Evolutionary conservation across 345 rosid genomes (phyloP).

Genomic region (Limnanthes douglasii): DNA sequence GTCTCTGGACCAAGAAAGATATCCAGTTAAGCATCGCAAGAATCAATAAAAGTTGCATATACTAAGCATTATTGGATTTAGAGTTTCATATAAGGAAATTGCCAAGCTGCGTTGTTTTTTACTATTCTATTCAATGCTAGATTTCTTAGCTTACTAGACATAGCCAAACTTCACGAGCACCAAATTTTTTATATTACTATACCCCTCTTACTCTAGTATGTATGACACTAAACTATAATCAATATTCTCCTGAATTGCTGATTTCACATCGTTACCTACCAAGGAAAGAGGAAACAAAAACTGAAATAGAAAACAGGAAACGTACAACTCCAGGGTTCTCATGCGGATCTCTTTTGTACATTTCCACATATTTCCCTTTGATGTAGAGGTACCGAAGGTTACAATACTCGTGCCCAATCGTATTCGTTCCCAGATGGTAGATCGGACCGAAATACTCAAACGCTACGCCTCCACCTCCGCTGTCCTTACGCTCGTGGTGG

Average conservation of each 20-base stretch:
- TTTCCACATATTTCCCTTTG: conserved; percentile 66
- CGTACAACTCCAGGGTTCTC: conserved; percentile 78
- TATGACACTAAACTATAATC: too few relatives aligned
- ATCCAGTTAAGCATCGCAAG: conserved; percentile 3
- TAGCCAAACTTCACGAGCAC: background rate
- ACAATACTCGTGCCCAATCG: conserved; percentile 77
- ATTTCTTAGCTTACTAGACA: background rate
- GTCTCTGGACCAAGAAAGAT: conserved; percentile 29
- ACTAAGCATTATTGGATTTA: background rate
- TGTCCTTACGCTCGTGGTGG: background rate
- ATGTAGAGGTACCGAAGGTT: conserved; percentile 57
- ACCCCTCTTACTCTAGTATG: too few relatives aligned
- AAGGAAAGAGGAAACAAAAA: background rate
- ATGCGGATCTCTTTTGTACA: conserved; percentile 92
- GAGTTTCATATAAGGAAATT: background rate
- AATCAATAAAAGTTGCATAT: conserved; percentile 3
- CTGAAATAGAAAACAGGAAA: background rate
- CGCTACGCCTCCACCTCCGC: conserved; percentile 7
- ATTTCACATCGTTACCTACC: too few relatives aligned
- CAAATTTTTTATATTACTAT: too few relatives aligned
- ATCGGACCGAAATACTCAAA: conserved; percentile 70
- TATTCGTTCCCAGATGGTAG: conserved; percentile 69
- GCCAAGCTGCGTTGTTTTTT: background rate
- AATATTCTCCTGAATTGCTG: too few relatives aligned
- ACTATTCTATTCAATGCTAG: background rate